Conservation (phyloP, 2,329 filamentous ascomycete genomes). For the Cadophora luteo-olivacea region DNA sequence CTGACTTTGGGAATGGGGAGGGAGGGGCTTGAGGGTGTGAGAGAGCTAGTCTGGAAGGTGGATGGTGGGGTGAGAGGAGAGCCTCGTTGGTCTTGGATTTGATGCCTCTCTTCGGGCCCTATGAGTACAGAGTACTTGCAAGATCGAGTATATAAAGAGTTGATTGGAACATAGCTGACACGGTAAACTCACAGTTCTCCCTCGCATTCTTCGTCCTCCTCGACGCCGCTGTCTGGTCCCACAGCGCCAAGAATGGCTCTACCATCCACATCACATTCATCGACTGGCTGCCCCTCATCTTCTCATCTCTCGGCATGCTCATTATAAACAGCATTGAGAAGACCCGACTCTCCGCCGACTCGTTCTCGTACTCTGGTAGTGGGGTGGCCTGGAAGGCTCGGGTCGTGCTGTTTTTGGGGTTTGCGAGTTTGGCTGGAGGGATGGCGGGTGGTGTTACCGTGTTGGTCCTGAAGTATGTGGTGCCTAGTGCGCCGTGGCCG, state of each 20-base stretch:
- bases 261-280: slow-evolving; percentile 68
- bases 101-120: not conserved
- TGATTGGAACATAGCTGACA: no score
- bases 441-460: slow-evolving; percentile 75
- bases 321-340: slow-evolving; percentile 77
- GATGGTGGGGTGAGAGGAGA: not conserved
- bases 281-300: slow-evolving; percentile 74
- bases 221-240: slow-evolving; percentile 71
- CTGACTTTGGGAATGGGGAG: not conserved
- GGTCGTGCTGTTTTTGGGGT: slow-evolving; percentile 71
- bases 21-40: no score
- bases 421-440: slow-evolving; percentile 68
- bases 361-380: slow-evolving; percentile 65
- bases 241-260: slow-evolving; percentile 64
- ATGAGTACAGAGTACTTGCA: no score
- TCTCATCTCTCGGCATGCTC: slow-evolving; percentile 71
- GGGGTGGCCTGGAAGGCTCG: slow-evolving; percentile 73
- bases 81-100: not conserved
- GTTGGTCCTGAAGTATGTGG: slow-evolving; percentile 69
- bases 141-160: no score
- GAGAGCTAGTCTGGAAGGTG: not conserved
- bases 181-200: slow-evolving; percentile 59
- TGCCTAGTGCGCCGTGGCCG: slow-evolving; percentile 62
- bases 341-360: slow-evolving; percentile 67
- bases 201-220: slow-evolving; percentile 73